Evolutionary conservation across 805 yeast species (phyloP), one percentile per base, ranked within the genome.

Genomic region (Starmerella potacharoeniae): DNA sequence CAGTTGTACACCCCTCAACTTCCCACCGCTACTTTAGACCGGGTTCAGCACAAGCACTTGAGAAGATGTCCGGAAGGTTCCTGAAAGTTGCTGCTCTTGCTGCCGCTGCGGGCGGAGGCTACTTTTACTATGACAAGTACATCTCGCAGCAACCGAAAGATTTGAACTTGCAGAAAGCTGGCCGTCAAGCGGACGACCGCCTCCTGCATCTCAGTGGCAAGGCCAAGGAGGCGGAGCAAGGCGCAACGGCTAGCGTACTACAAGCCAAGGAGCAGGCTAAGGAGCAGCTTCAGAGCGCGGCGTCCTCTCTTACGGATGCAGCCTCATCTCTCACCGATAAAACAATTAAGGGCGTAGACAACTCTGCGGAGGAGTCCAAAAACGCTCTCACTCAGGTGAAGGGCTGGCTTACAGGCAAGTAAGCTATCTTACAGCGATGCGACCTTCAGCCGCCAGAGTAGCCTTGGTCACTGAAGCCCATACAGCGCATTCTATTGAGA

Each of bases 71-170:
- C 4, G 16, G 35, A 37, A n/a, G 39, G 28, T 6, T 48, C 6
- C 9, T 48, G 8, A 48, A 48, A 28, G 5, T 48, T 7, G 43
- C 35, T 4, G 51, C 35, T 13, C 6, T 48, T 8, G 51, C 51
- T n/a, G 51, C 51, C 17, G 43, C 30, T 6, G 51, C 43, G 14
- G 51, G 51, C 51, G 51, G 51, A 2, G 51, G 28, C 6, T 36
- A 28, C 22, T 48, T 35, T 41, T 13, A n/a, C 22, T 48, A 48
- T 35, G n/a, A 37, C 22, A n/a, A 29, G 35, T 36, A 28, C 5
- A 5, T 34, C 9, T 13, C 43, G 14, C 30, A 17, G 31, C 49
- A 14, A 6, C 40, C 39, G n/a, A 33, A 22, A 8, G 49, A 46
- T 4, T 29, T 34, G 8, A 46, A 46, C 40, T 14, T 46, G 7